Evolutionary conservation across 352 stramenopile genomes (phyloP).

Genomic region (Pythium rhizo-oryzae): DNA sequence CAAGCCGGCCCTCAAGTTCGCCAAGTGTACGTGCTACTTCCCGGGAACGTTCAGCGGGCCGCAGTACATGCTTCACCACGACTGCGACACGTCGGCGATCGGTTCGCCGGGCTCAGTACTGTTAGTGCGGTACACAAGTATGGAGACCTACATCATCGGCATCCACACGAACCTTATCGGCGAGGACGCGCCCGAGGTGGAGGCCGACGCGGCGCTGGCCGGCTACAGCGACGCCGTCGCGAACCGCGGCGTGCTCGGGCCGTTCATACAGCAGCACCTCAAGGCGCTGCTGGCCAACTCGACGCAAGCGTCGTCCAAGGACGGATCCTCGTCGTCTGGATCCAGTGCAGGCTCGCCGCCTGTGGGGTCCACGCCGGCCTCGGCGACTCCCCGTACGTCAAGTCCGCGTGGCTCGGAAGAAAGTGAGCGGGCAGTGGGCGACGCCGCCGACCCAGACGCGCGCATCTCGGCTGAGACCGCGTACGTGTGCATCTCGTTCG

Average conservation of each 20-base stretch:
- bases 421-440: neutral
- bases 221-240: slow-evolving; percentile 39
- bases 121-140: slow-evolving; percentile 54
- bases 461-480: slow-evolving; percentile 30
- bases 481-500: slow-evolving; percentile 58
- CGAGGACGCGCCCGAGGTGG: slow-evolving; percentile 2
- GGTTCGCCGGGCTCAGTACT: slow-evolving; percentile 55
- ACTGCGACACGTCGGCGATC: slow-evolving; percentile 56
- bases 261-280: slow-evolving; percentile 57
- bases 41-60: slow-evolving; percentile 40
- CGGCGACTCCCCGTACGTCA: neutral
- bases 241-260: slow-evolving; percentile 56
- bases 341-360: neutral
- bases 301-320: neutral
- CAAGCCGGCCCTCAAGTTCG: slow-evolving; percentile 35
- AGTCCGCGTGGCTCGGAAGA: neutral
- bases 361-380: neutral
- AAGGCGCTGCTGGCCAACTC: slow-evolving; percentile 23
- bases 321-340: neutral
- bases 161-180: slow-evolving; percentile 55
- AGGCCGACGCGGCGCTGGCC: slow-evolving; percentile 13
- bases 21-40: slow-evolving; percentile 55
- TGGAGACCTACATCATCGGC: slow-evolving; percentile 67
- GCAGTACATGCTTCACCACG: slow-evolving; percentile 57
- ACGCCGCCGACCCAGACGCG: neutral